phyloP scores from a whole-genome alignment of 2,329 filamentous ascomycete species.

The Elsinoe ampelina region DNA sequence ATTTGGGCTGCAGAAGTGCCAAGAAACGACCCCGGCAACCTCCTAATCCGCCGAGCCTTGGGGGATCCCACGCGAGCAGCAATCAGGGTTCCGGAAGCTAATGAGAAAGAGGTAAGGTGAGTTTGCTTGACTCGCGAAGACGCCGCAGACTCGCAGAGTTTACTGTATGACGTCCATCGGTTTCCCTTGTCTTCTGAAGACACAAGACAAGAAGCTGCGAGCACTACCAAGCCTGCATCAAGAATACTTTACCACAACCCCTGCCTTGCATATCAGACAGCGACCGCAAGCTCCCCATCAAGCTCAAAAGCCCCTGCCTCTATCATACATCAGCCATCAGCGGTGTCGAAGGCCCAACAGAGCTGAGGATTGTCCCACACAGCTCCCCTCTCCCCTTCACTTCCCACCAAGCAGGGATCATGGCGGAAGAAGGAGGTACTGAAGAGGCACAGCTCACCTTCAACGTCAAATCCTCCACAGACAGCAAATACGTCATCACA shows the following conservation, averaged over 20 bases:
- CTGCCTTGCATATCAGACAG: too few relatives aligned
- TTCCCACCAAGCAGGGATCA: constrained; percentile 27
- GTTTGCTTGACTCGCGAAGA: background rate
- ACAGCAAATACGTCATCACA: constrained; percentile 74
- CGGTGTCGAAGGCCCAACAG: background rate
- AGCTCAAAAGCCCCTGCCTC: background rate
- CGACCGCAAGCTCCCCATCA: too few relatives aligned
- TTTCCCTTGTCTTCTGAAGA: constrained; percentile 3
- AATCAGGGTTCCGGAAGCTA: background rate
- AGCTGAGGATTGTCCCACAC: background rate
- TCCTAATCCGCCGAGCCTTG: too few relatives aligned
- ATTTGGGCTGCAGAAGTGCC: too few relatives aligned
- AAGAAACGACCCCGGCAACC: too few relatives aligned
- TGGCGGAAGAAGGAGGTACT: constrained; percentile 46
- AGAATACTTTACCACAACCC: too few relatives aligned
- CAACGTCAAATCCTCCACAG: constrained; percentile 94
- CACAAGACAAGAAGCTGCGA: background rate
- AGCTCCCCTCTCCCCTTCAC: background rate
- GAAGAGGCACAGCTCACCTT: constrained; percentile 74
- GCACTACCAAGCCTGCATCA: too few relatives aligned
- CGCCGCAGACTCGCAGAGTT: background rate
- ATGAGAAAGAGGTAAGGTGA: background rate
- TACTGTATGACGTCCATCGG: constrained; percentile 10
- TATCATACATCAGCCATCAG: background rate
- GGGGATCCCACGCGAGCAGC: background rate